These are phyloP conservation scores for Juncus effusus DNA, from an alignment of 176 grass and related monocot species.

Conservation along the genomic window DNA sequence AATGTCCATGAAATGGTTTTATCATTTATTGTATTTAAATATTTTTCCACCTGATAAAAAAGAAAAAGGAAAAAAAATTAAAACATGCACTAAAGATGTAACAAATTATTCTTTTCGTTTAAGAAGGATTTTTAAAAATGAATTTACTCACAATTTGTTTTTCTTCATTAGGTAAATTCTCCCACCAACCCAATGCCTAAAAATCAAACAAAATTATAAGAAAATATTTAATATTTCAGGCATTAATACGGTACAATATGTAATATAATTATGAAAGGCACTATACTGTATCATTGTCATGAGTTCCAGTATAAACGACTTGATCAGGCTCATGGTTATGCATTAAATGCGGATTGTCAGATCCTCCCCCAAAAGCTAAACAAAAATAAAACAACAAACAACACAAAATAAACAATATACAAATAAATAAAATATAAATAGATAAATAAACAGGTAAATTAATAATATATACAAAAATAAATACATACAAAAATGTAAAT, in stretches of 20 bases:
- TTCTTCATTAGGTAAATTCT: conserved; percentile 54
- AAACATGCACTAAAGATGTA: neutral
- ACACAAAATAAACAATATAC: conserved; percentile 1
- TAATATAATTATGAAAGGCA: neutral
- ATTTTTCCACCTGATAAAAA: conserved; percentile 55
- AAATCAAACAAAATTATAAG: conserved; percentile 15
- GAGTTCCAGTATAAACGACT: conserved; percentile 97
- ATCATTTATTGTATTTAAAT: conserved; percentile 40
- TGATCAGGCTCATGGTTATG: conserved; percentile 95
- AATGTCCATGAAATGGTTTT: conserved; percentile 58
- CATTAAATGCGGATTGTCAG: conserved; percentile 75
- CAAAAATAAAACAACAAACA: neutral
- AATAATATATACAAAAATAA: neutral
- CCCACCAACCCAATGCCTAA: conserved; percentile 85
- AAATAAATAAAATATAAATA: neutral
- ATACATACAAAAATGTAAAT: neutral
- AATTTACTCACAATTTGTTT: conserved; percentile 51
- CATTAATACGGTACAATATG: neutral
- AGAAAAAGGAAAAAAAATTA: conserved; percentile 15
- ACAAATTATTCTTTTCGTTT: neutral
- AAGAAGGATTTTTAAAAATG: conserved; percentile 3
- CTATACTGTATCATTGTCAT: conserved; percentile 94
- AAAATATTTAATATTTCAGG: neutral
- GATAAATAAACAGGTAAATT: conserved; percentile 8
- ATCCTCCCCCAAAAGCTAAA: conserved; percentile 72